Evolutionary conservation across 2,329 filamentous ascomycete genomes (phyloP).

Genomic region (Monilinia vaccinii-corymbosi): DNA sequence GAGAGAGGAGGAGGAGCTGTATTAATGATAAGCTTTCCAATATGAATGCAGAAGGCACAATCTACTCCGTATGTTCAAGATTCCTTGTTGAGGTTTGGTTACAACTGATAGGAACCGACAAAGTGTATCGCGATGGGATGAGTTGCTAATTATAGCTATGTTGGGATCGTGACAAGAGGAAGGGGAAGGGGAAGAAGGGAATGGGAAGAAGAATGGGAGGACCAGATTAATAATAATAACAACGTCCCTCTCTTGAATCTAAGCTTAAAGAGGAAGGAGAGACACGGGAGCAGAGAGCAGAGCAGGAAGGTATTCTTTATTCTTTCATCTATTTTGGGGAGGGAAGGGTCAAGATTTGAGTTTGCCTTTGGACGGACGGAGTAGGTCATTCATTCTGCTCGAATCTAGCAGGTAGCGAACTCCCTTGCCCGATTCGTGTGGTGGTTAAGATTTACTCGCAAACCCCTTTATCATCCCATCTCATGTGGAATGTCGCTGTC

Average conservation of each 20-base stretch:
- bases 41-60: background rate
- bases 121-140: slow-evolving; percentile 1
- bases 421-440: too few relatives aligned
- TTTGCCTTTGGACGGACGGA: too few relatives aligned
- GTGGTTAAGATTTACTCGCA: too few relatives aligned
- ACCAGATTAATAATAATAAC: too few relatives aligned
- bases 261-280: background rate
- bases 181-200: background rate
- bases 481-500: too few relatives aligned
- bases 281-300: background rate
- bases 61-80: background rate
- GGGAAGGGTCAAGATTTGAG: background rate
- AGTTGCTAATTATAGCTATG: slow-evolving; percentile 10
- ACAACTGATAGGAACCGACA: slow-evolving; percentile 9
- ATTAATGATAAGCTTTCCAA: background rate
- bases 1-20: background rate
- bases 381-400: too few relatives aligned
- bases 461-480: too few relatives aligned
- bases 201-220: background rate
- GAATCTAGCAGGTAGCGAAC: too few relatives aligned
- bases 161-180: slow-evolving; percentile 4
- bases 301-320: background rate
- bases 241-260: background rate
- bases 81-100: background rate
- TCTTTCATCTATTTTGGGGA: too few relatives aligned